Conservation (phyloP, 2,329 filamentous ascomycete genomes). For the Aphanoascus verrucosus region DNA sequence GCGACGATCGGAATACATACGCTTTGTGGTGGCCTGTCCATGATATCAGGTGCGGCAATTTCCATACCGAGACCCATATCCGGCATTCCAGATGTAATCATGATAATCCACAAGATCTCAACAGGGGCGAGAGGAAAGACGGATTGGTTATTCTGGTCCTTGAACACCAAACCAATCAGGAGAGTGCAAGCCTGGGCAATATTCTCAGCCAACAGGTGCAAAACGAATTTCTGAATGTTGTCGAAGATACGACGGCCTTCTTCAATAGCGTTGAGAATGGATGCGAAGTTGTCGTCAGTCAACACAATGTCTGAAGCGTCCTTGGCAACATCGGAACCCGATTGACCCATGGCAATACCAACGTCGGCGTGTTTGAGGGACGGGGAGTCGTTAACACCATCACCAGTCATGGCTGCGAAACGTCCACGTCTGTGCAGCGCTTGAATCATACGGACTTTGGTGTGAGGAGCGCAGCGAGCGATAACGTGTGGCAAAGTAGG, state of each 20-base stretch:
- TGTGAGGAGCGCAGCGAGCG: constrained; percentile 48
- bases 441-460: constrained; percentile 81
- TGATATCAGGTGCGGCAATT: constrained; percentile 61
- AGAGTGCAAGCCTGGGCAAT: constrained; percentile 74
- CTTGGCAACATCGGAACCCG: constrained; percentile 76
- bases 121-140: constrained; percentile 80
- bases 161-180: constrained; percentile 71
- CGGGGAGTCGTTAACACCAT: constrained; percentile 79
- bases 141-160: constrained; percentile 58
- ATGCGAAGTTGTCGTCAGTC: constrained; percentile 50
- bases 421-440: constrained; percentile 45
- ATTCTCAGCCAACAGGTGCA: constrained; percentile 70
- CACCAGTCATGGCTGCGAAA: constrained; percentile 81
- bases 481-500: constrained; percentile 48
- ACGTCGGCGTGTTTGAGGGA: constrained; percentile 73
- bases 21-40: constrained; percentile 67
- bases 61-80: constrained; percentile 83
- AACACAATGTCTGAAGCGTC: constrained; percentile 46
- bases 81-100: constrained; percentile 78
- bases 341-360: constrained; percentile 74
- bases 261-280: constrained; percentile 71
- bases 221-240: constrained; percentile 80
- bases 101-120: constrained; percentile 89
- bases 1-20: constrained; percentile 11
- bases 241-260: constrained; percentile 79